phyloP scores from a whole-genome alignment of 2,329 filamentous ascomycete genomes.

The Cryphonectria naterciae region DNA sequence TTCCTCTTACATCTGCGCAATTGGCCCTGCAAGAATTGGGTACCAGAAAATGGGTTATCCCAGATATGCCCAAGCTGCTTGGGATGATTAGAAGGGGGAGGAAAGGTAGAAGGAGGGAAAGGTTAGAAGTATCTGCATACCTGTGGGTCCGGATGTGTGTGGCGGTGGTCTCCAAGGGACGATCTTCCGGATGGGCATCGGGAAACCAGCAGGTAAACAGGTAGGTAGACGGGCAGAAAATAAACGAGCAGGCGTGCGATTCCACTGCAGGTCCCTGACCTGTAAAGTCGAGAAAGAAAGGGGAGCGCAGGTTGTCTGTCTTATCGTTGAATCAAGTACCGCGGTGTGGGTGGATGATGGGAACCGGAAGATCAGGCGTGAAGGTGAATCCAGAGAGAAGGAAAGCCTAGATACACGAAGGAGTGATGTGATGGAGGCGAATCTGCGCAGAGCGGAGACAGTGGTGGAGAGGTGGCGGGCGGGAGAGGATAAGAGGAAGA shows the following conservation, averaged over 20 bases:
- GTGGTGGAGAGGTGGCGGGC: too few relatives aligned
- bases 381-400: neutral
- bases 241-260: neutral
- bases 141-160: neutral
- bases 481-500: too few relatives aligned
- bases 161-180: neutral
- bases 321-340: neutral
- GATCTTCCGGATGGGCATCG: neutral
- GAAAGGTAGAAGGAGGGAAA: neutral
- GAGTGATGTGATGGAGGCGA: neutral
- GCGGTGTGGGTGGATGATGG: neutral
- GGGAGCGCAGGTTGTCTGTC: neutral
- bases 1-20: neutral
- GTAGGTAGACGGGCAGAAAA: too few relatives aligned
- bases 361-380: neutral
- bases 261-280: neutral
- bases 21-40: too few relatives aligned
- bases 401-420: neutral
- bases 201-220: neutral
- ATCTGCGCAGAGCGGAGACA: too few relatives aligned
- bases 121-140: too few relatives aligned
- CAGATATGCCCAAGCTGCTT: neutral
- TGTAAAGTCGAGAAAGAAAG: neutral
- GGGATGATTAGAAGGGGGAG: neutral
- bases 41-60: neutral